Percentiles rank a stretch among this genome's conserved stretches.
Evolutionary conservation across 2,329 filamentous ascomycete genomes (phyloP).

Genomic region (Ramularia collo-cygni): DNA sequence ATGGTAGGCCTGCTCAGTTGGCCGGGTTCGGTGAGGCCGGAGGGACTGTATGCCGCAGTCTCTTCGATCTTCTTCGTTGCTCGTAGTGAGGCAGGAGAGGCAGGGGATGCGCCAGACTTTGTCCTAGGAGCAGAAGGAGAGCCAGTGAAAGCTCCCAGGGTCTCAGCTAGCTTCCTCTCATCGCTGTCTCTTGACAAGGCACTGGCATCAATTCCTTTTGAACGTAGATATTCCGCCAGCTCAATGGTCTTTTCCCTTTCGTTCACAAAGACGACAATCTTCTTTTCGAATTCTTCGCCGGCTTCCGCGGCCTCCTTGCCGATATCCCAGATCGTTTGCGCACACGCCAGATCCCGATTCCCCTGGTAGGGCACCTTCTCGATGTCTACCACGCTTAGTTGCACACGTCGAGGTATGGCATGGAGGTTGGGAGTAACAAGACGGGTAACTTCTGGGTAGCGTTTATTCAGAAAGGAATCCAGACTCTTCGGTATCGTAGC

Average conservation of each 20-base stretch:
- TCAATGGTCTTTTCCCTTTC: conserved; percentile 83
- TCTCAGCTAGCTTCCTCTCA: conserved; percentile 68
- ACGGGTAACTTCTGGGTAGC: conserved; percentile 75
- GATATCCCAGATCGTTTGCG: conserved; percentile 90
- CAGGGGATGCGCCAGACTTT: not conserved
- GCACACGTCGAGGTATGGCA: conserved; percentile 88
- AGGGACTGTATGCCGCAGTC: conserved; percentile 1
- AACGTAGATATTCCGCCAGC: conserved; percentile 68
- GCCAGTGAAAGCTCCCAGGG: conserved; percentile 68
- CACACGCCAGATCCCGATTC: conserved; percentile 88
- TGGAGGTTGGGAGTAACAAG: conserved; percentile 94
- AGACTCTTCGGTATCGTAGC: conserved; percentile 89
- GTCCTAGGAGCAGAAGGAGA: conserved; percentile 3
- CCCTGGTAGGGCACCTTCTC: conserved; percentile 88
- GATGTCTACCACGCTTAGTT: conserved; percentile 87
- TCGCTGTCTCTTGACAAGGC: conserved; percentile 79
- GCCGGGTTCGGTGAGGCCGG: conserved; percentile 6
- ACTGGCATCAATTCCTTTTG: conserved; percentile 82
- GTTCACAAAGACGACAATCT: conserved; percentile 93
- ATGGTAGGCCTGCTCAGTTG: conserved; percentile 5
- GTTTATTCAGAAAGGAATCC: conserved; percentile 73
- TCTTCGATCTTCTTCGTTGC: conserved; percentile 2
- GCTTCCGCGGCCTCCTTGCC: conserved; percentile 64
- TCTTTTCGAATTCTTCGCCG: conserved; percentile 60
- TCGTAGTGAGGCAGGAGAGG: conserved; percentile 2